These are phyloP conservation scores for Phytophthora sansomeana DNA, from an alignment of 352 stramenopile species.

Conservation along the genomic window DNA sequence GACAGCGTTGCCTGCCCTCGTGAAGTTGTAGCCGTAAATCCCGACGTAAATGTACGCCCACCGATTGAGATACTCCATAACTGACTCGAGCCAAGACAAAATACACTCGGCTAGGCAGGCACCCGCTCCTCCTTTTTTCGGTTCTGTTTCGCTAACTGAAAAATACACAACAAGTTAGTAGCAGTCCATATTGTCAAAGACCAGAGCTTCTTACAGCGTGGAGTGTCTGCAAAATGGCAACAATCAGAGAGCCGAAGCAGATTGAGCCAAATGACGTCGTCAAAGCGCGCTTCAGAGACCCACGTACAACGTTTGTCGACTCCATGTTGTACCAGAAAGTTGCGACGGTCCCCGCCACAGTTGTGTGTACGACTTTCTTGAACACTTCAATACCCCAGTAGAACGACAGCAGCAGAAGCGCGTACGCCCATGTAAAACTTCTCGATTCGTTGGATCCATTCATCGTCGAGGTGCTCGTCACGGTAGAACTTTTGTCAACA, in stretches of 20 bases:
- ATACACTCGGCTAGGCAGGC: slow-evolving; percentile 78
- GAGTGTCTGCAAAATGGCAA: slow-evolving; percentile 91
- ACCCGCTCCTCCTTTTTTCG: slow-evolving; percentile 58
- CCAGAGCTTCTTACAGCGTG: slow-evolving; percentile 41
- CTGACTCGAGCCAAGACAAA: slow-evolving; percentile 67
- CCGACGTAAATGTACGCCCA: slow-evolving; percentile 95
- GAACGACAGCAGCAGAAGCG: slow-evolving; percentile 72
- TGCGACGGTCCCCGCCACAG: slow-evolving; percentile 90
- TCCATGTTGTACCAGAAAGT: slow-evolving; percentile 95
- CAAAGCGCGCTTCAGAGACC: slow-evolving; percentile 74
- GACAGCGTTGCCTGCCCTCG: slow-evolving; percentile 89
- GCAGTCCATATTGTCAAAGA: background rate
- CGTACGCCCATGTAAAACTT: slow-evolving; percentile 16
- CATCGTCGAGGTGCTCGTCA: background rate
- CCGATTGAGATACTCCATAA: slow-evolving; percentile 91
- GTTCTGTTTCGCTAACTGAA: slow-evolving; percentile 57
- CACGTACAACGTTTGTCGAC: slow-evolving; percentile 70
- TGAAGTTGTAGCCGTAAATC: slow-evolving; percentile 92
- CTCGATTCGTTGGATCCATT: slow-evolving; percentile 12
- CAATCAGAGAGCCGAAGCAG: slow-evolving; percentile 92
- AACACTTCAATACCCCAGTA: slow-evolving; percentile 92
- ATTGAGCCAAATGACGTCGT: slow-evolving; percentile 95
- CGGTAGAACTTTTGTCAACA: slow-evolving; percentile 31
- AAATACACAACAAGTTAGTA: background rate
- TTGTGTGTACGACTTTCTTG: slow-evolving; percentile 92